Evolutionary conservation across 1,284 basidiomycete species (phyloP).

Genomic region (Omphalotus olearius): DNA sequence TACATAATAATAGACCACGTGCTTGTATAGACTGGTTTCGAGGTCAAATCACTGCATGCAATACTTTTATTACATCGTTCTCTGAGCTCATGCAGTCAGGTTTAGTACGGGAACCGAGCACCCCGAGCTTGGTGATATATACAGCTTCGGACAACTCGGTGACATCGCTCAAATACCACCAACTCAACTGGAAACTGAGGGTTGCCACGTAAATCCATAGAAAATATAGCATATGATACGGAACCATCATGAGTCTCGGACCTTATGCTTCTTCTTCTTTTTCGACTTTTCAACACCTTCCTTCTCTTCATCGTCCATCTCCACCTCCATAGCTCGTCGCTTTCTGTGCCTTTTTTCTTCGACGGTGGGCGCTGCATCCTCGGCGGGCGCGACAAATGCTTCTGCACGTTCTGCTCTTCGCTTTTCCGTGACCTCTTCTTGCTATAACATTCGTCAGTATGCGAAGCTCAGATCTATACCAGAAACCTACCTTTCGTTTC

Average conservation of each 20-base stretch:
- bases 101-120: not conserved
- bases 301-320: slow-evolving; percentile 13
- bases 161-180: too few species aligned
- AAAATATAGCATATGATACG: not conserved
- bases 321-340: slow-evolving; percentile 28
- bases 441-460: slow-evolving; percentile 38
- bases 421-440: slow-evolving; percentile 68
- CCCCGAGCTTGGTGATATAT: not conserved
- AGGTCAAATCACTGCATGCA: too few species aligned
- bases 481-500: slow-evolving; percentile 59
- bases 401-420: slow-evolving; percentile 76
- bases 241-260: not conserved
- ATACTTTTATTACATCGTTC: too few species aligned
- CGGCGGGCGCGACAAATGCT: slow-evolving; percentile 79
- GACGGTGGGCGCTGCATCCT: slow-evolving; percentile 66
- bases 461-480: not conserved
- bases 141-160: too few species aligned
- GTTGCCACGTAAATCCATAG: not conserved
- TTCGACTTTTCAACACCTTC: slow-evolving; percentile 16
- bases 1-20: too few species aligned
- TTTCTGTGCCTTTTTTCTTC: slow-evolving; percentile 74
- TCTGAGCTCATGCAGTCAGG: too few species aligned
- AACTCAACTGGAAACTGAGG: too few species aligned
- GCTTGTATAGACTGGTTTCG: too few species aligned
- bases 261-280: slow-evolving; percentile 18